phyloP scores from a whole-genome alignment of 805 yeast genomes.

The Candida ovalis region DNA sequence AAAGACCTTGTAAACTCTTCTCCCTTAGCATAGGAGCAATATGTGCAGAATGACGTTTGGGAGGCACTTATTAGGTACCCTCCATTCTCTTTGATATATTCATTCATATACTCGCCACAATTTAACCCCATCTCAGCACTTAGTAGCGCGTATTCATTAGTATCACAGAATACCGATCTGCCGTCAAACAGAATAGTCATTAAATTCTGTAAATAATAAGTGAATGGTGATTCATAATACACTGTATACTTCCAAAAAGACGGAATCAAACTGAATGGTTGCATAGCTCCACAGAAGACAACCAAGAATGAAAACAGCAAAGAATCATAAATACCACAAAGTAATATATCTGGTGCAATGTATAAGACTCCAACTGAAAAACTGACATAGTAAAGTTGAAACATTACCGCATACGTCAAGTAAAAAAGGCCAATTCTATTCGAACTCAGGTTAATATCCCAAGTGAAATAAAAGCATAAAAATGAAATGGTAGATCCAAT shows the following conservation, averaged over 20 bases:
- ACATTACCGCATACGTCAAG: conserved; percentile 31
- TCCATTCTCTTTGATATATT: conserved; percentile 33
- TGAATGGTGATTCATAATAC: conserved; percentile 44
- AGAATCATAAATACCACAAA: conserved; percentile 39
- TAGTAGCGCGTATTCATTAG: conserved; percentile 34
- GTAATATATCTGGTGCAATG: conserved; percentile 40
- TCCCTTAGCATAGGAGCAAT: conserved; percentile 19
- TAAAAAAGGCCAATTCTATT: conserved; percentile 36
- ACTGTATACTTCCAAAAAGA: conserved; percentile 44
- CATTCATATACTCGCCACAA: conserved; percentile 42
- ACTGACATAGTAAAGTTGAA: conserved; percentile 28
- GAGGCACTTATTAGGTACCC: conserved; percentile 44
- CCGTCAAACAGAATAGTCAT: conserved; percentile 38
- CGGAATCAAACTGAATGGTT: conserved; percentile 41
- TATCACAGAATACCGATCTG: conserved; percentile 35
- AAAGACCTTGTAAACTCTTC: conserved; percentile 19
- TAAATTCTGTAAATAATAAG: conserved; percentile 43
- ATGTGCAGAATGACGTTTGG: conserved; percentile 16
- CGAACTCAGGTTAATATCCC: conserved; percentile 31
- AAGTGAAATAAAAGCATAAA: conserved; percentile 48
- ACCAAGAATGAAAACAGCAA: conserved; percentile 32
- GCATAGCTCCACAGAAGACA: conserved; percentile 40
- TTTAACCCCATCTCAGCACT: conserved; percentile 45
- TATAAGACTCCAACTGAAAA: conserved; percentile 40
- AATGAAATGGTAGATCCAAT: conserved; percentile 42